Evolutionary conservation across 192 early-diverging fungal species (phyloP).

Genomic region (Entophlyctis luteolus): DNA sequence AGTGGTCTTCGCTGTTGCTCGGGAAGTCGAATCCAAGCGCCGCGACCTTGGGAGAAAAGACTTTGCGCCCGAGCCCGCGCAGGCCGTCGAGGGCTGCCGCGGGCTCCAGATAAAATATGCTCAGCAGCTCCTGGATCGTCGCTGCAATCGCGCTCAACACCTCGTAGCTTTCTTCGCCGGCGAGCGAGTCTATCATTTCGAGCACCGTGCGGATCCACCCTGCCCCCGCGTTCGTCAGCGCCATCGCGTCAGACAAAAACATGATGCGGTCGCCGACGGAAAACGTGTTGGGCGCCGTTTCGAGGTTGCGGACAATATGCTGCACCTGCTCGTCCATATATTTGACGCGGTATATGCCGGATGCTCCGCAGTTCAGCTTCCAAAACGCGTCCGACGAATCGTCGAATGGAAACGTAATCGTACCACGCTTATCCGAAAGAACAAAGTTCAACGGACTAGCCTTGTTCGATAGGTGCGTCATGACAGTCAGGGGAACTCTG

Average conservation of each 20-base stretch:
- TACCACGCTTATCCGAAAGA: slow-evolving; percentile 39
- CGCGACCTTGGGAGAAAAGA: slow-evolving; percentile 72
- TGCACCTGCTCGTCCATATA: slow-evolving; percentile 33
- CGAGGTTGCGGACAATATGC: slow-evolving; percentile 43
- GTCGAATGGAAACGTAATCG: slow-evolving; percentile 48
- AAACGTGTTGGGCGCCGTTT: slow-evolving; percentile 40
- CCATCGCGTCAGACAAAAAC: slow-evolving; percentile 76
- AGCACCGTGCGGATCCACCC: slow-evolving; percentile 70
- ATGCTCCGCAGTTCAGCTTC: slow-evolving; percentile 81
- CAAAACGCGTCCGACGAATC: slow-evolving; percentile 48
- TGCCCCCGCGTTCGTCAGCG: slow-evolving; percentile 73
- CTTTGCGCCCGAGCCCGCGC: slow-evolving; percentile 57
- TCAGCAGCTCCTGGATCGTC: slow-evolving; percentile 57
- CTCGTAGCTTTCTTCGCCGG: slow-evolving; percentile 69
- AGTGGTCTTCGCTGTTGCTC: slow-evolving; percentile 65
- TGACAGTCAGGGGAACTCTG: slow-evolving; percentile 69
- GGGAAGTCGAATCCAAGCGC: slow-evolving; percentile 76
- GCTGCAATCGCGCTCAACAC: slow-evolving; percentile 67
- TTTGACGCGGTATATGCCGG: slow-evolving; percentile 83
- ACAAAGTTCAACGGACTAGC: slow-evolving; percentile 50
- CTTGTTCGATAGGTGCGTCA: slow-evolving; percentile 38
- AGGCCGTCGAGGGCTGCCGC: slow-evolving; percentile 59
- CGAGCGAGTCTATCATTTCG: slow-evolving; percentile 68
- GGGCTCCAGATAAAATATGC: slow-evolving; percentile 66
- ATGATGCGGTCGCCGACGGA: slow-evolving; percentile 72